phyloP scores from a whole-genome alignment of 768 basidiomycete species.

The Inosperma sp. region DNA sequence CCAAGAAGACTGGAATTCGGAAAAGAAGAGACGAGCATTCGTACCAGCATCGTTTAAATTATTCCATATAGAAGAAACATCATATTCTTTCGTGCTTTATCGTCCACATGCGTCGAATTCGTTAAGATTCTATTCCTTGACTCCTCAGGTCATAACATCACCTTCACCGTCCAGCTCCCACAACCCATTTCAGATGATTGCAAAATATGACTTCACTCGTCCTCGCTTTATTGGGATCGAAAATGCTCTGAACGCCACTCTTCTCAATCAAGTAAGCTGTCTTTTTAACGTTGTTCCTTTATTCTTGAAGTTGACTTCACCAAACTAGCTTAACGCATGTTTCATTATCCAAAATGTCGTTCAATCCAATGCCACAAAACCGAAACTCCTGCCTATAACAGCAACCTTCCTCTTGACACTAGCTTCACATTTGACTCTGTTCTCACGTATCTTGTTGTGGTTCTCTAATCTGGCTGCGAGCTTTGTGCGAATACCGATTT shows the following conservation, averaged over 20 bases:
- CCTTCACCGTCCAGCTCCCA: conserved; percentile 6
- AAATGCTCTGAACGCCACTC: conserved; percentile 31
- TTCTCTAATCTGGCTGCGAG: conserved; percentile 19
- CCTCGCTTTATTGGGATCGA: conserved; percentile 12
- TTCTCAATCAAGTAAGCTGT: conserved; percentile 39
- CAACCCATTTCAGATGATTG: conserved; percentile 25
- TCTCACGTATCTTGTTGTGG: conserved; percentile 17
- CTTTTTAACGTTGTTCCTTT: neutral
- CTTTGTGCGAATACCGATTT: conserved; percentile 19
- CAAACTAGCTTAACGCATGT: conserved; percentile 43
- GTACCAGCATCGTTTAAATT: conserved; percentile 17
- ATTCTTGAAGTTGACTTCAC: neutral
- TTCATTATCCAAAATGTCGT: conserved; percentile 29
- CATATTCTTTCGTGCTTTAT: conserved; percentile 21
- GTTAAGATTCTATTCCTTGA: conserved; percentile 62
- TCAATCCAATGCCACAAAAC: conserved; percentile 14
- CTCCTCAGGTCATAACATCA: conserved; percentile 26
- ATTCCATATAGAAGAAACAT: conserved; percentile 5
- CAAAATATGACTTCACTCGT: conserved; percentile 39
- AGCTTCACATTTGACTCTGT: conserved; percentile 18
- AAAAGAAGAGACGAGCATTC: neutral
- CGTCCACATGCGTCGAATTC: conserved; percentile 28
- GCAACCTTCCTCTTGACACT: conserved; percentile 25
- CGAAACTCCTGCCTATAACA: conserved; percentile 22
- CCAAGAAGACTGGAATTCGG: too few species aligned